A percentile compares a stretch with the other conserved stretches of the same genome.
Evolutionary conservation across 441 rosid species (phyloP).

Genomic region (Mallotus japonicus): DNA sequence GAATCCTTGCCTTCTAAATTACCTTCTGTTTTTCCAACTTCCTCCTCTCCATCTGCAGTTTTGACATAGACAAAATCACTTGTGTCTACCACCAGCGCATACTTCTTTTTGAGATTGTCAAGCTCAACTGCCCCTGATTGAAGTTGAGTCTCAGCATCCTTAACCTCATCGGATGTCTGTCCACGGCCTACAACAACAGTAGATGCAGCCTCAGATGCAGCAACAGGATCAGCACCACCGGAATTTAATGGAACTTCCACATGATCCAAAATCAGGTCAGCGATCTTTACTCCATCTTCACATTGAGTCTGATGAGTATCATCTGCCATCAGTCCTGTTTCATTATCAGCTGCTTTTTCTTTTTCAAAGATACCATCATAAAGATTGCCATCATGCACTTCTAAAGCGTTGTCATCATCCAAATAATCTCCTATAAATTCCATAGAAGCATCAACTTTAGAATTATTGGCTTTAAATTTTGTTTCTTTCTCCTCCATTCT

Average conservation of each 20-base stretch:
- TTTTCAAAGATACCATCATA: not conserved
- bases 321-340: not conserved
- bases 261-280: not conserved
- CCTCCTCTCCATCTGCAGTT: conserved; percentile 3
- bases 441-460: not conserved
- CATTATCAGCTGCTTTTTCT: not conserved
- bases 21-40: not conserved
- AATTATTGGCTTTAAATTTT: not conserved
- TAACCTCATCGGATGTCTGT: conserved; percentile 9
- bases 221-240: not conserved
- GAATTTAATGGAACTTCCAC: not conserved
- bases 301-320: not conserved
- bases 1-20: conserved; percentile 4
- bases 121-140: conserved; percentile 10
- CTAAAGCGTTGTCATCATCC: conserved; percentile 10
- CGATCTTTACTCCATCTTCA: conserved; percentile 3
- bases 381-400: conserved; percentile 1
- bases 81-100: conserved; percentile 5
- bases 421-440: not conserved
- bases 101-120: conserved; percentile 8
- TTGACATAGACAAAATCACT: not conserved
- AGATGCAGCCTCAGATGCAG: not conserved
- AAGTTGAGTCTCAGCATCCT: not conserved
- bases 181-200: conserved; percentile 2
- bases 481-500: conserved; percentile 4